phyloP scores from a whole-genome alignment of 1,284 basidiomycete genomes.

The Cryptococcus amylolentus region DNA sequence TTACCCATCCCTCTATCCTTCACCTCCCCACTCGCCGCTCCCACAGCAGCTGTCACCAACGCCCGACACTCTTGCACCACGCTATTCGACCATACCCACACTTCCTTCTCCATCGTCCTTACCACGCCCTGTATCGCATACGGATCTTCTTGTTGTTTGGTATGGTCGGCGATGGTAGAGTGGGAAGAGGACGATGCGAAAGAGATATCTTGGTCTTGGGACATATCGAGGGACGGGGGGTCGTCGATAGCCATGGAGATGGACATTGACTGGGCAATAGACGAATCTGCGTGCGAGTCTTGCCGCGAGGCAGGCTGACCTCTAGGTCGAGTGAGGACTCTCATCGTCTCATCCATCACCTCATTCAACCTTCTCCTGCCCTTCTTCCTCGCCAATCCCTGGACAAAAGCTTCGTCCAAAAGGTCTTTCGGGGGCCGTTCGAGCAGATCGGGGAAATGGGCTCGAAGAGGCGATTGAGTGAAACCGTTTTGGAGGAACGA shows the following conservation, averaged over 20 bases:
- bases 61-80: conserved; percentile 11
- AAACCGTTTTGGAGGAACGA: conserved; percentile 42
- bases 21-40: background rate
- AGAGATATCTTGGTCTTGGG: background rate
- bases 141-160: conserved; percentile 1
- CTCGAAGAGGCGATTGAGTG: conserved; percentile 22
- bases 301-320: background rate
- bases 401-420: conserved; percentile 2
- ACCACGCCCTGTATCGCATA: background rate
- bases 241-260: conserved; percentile 10
- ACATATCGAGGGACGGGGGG: background rate
- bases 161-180: conserved; percentile 14
- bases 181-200: conserved; percentile 5
- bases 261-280: conserved; percentile 2
- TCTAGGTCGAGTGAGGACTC: too few relatives aligned
- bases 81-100: conserved; percentile 28
- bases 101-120: conserved; percentile 19
- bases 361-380: background rate
- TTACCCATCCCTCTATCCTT: background rate
- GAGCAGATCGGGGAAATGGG: conserved; percentile 29
- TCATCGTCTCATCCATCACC: background rate
- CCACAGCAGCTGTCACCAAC: conserved; percentile 13
- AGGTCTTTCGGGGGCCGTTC: conserved; percentile 16
- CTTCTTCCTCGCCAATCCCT: background rate
- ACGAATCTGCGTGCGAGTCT: background rate